phyloP scores from a whole-genome alignment of 1,284 basidiomycete genomes.

The Microbotryum lychnidis-dioicae region DNA sequence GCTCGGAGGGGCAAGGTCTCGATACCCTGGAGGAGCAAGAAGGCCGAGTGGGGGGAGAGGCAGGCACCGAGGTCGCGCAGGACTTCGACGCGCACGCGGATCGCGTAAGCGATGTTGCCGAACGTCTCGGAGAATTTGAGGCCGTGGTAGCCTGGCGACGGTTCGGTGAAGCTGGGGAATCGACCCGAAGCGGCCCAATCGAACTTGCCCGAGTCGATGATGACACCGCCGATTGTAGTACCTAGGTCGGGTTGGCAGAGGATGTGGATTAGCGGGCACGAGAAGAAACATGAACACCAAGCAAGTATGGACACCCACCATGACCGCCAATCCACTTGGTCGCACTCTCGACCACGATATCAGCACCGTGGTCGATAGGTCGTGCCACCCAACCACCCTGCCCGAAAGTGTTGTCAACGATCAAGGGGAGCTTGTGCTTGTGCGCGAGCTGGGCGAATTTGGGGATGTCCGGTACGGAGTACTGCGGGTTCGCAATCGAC shows the following conservation, averaged over 20 bases:
- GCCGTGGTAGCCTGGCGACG: slow-evolving; percentile 77
- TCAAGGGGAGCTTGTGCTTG: slow-evolving; percentile 61
- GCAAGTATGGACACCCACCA: too few relatives aligned
- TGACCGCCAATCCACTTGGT: slow-evolving; percentile 83
- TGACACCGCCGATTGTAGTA: slow-evolving; percentile 74
- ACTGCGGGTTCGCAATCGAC: slow-evolving; percentile 75
- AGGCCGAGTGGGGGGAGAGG: slow-evolving; percentile 12
- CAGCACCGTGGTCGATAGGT: slow-evolving; percentile 70
- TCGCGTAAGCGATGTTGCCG: slow-evolving; percentile 60
- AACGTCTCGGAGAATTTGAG: slow-evolving; percentile 53
- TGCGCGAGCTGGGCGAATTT: slow-evolving; percentile 71
- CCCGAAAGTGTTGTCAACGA: slow-evolving; percentile 65
- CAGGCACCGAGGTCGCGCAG: slow-evolving; percentile 39
- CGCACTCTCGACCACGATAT: slow-evolving; percentile 52
- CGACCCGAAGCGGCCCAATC: slow-evolving; percentile 69
- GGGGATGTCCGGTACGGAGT: slow-evolving; percentile 62
- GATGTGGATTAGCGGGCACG: too few relatives aligned
- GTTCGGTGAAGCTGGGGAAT: slow-evolving; percentile 75
- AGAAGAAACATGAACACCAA: too few relatives aligned
- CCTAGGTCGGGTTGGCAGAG: slow-evolving; percentile 48
- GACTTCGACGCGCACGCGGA: slow-evolving; percentile 64
- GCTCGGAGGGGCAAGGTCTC: slow-evolving; percentile 79
- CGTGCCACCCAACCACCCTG: slow-evolving; percentile 54
- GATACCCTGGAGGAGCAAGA: slow-evolving; percentile 55
- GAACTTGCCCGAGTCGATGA: slow-evolving; percentile 76